A percentile compares a stretch with the other conserved stretches of the same genome.
Evolutionary conservation across 1,284 basidiomycete genomes (phyloP).

Genomic region (Ceratobasidium sp.): DNA sequence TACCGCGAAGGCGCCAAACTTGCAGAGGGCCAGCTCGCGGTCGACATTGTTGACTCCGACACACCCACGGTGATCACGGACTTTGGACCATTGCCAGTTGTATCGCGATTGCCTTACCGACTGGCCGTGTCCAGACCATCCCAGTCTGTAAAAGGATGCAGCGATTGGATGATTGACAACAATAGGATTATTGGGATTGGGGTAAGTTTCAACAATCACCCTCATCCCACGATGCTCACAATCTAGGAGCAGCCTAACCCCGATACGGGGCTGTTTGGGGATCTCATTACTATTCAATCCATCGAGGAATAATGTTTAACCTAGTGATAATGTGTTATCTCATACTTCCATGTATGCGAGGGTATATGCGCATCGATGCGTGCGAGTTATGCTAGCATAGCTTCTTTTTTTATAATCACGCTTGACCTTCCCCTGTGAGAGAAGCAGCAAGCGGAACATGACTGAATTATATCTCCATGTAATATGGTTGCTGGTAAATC

Average conservation of each 20-base stretch:
- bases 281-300: not conserved
- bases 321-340: too few relatives aligned
- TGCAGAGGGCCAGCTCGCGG: not conserved
- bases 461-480: too few relatives aligned
- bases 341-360: too few relatives aligned
- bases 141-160: not conserved
- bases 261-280: not conserved
- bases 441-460: too few relatives aligned
- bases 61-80: not conserved
- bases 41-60: not conserved
- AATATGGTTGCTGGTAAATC: too few relatives aligned
- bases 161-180: conserved; percentile 10
- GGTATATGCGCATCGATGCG: too few relatives aligned
- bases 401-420: too few relatives aligned
- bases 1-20: not conserved
- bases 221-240: not conserved
- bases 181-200: conserved; percentile 6
- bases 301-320: too few relatives aligned
- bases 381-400: too few relatives aligned
- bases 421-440: too few relatives aligned
- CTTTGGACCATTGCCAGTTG: not conserved
- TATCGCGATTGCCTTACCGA: conserved; percentile 20
- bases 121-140: not conserved
- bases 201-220: not conserved
- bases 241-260: not conserved